phyloP scores from a whole-genome alignment of 768 basidiomycete species.

The Lactarius sanguifluus region DNA sequence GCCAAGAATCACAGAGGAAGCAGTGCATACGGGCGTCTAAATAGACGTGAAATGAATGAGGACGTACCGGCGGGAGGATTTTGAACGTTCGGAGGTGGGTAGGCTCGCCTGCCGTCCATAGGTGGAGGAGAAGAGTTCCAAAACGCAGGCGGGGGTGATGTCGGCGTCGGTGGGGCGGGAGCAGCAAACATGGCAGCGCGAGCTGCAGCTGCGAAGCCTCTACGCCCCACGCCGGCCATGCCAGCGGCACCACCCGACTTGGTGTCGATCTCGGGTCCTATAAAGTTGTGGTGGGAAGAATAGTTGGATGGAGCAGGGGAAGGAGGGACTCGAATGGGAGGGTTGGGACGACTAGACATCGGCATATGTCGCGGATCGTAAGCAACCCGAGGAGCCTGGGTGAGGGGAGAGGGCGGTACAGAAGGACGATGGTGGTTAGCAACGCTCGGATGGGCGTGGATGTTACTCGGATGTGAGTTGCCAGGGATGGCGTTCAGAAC shows the following conservation, averaged over 20 bases:
- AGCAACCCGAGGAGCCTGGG: background rate
- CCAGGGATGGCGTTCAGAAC: background rate
- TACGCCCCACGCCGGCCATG: conserved; percentile 88
- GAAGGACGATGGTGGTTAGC: conserved; percentile 19
- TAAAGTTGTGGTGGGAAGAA: conserved; percentile 1
- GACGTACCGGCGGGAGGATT: conserved; percentile 18
- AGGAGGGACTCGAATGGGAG: conserved; percentile 8
- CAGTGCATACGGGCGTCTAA: conserved; percentile 14
- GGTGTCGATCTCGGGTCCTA: conserved; percentile 55
- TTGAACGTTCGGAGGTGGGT: conserved; percentile 37
- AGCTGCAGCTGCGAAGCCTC: conserved; percentile 77
- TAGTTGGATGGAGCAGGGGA: conserved; percentile 23
- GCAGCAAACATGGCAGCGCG: conserved; percentile 55
- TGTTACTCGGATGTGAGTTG: conserved; percentile 11
- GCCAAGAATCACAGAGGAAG: conserved; percentile 7
- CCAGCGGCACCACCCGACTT: conserved; percentile 73
- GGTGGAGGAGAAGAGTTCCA: conserved; percentile 28
- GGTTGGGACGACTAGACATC: background rate
- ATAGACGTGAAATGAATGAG: conserved; percentile 19
- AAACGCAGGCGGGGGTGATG: background rate
- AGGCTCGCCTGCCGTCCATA: conserved; percentile 36
- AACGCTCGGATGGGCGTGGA: conserved; percentile 32
- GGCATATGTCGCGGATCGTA: conserved; percentile 16
- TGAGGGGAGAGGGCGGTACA: conserved; percentile 13
- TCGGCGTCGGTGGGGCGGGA: conserved; percentile 14